Percentiles rank a stretch among this genome's conserved stretches.
Conservation (phyloP, 2,329 filamentous ascomycete species). For the Pseudogymnoascus sp. region DNA sequence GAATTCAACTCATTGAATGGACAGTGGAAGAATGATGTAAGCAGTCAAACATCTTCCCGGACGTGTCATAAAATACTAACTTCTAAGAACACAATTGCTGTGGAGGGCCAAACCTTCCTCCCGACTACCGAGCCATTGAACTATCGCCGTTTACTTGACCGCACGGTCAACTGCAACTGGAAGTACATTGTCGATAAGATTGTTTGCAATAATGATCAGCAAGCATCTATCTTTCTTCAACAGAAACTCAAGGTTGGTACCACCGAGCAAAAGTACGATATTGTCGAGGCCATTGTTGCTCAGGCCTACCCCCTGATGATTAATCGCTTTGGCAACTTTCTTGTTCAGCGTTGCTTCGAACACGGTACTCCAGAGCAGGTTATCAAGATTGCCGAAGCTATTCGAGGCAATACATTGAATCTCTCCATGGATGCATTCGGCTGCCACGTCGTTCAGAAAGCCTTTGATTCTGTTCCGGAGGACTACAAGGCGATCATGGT, state of each 20-base stretch:
- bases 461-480: constrained; percentile 94
- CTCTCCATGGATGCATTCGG: constrained; percentile 98
- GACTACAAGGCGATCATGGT: constrained; percentile 99
- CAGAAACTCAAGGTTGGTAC: constrained; percentile 98
- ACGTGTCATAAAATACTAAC: constrained; percentile 25
- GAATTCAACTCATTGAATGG: constrained; percentile 56
- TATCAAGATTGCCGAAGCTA: constrained; percentile 86
- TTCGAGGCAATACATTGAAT: constrained; percentile 86
- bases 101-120: constrained; percentile 69
- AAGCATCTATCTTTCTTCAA: constrained; percentile 96
- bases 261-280: constrained; percentile 90
- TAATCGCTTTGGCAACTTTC: constrained; percentile 96
- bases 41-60: constrained; percentile 18
- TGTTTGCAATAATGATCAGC: constrained; percentile 97
- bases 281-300: constrained; percentile 90
- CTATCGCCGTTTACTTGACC: constrained; percentile 89
- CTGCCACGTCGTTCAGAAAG: constrained; percentile 97
- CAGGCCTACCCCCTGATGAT: constrained; percentile 96
- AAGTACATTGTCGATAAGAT: constrained; percentile 99
- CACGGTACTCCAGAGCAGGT: constrained; percentile 93
- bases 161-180: constrained; percentile 97
- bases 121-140: constrained; percentile 88
- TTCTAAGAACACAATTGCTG: constrained; percentile 36
- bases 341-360: constrained; percentile 97
- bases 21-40: constrained; percentile 29